Evolutionary conservation across 768 basidiomycete species (phyloP).

Genomic region (Boletus coccyginus): DNA sequence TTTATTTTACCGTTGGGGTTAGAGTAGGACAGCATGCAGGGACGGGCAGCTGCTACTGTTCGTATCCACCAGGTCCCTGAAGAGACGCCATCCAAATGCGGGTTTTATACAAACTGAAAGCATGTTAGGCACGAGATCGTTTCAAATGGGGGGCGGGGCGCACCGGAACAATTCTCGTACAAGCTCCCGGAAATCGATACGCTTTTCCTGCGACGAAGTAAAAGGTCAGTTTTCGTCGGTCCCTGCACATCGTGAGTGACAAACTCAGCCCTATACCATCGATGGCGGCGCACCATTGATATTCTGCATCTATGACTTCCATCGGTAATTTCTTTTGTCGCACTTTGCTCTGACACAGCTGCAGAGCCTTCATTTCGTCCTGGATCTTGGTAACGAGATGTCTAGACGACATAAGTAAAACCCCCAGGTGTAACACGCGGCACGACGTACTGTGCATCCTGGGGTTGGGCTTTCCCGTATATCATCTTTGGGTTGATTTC

Average conservation of each 20-base stretch:
- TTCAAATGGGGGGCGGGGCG: background rate
- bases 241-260: conserved; percentile 48
- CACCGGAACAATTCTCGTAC: conserved; percentile 93
- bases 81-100: conserved; percentile 94
- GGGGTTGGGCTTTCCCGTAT: conserved; percentile 78
- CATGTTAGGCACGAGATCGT: conserved; percentile 2
- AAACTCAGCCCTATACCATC: background rate
- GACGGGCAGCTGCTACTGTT: conserved; percentile 35
- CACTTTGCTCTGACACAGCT: conserved; percentile 89
- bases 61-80: conserved; percentile 46
- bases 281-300: conserved; percentile 75
- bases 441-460: conserved; percentile 70
- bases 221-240: conserved; percentile 96
- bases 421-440: background rate
- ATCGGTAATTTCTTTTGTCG: conserved; percentile 93
- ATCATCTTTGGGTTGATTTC: conserved; percentile 98
- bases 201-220: conserved; percentile 95
- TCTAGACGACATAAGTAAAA: conserved; percentile 36
- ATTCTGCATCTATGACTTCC: conserved; percentile 98
- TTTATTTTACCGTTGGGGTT: conserved; percentile 12
- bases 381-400: conserved; percentile 77
- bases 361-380: conserved; percentile 90
- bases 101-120: conserved; percentile 82
- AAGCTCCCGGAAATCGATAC: conserved; percentile 95
- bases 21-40: background rate